Percentiles rank a stretch among this genome's conserved stretches.
These are phyloP conservation scores for Ceratobasidium sp. DNA, from an alignment of 1,284 basidiomycete species.

Conservation along the genomic window DNA sequence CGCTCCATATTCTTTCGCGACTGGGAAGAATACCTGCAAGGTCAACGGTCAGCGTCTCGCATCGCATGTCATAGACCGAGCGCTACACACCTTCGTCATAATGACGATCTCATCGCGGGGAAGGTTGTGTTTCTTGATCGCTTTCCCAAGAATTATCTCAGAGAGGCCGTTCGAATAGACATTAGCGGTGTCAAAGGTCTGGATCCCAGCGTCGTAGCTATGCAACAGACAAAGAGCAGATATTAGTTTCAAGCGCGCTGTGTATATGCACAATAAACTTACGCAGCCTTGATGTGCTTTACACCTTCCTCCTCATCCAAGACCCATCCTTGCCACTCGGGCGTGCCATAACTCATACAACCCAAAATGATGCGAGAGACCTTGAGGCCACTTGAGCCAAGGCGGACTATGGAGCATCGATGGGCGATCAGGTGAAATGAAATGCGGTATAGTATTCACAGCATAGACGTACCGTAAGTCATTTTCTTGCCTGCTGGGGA, in stretches of 20 bases:
- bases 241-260: background rate
- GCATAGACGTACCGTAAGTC: slow-evolving; percentile 26
- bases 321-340: slow-evolving; percentile 52
- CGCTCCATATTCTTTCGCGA: slow-evolving; percentile 45
- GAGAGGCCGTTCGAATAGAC: slow-evolving; percentile 49
- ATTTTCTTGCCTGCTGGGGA: slow-evolving; percentile 22
- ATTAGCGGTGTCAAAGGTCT: slow-evolving; percentile 68
- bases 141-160: slow-evolving; percentile 51
- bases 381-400: slow-evolving; percentile 53
- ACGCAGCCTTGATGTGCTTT: slow-evolving; percentile 54
- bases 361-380: slow-evolving; percentile 55
- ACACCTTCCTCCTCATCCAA: slow-evolving; percentile 54
- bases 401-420: slow-evolving; percentile 51
- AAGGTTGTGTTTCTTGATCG: slow-evolving; percentile 50
- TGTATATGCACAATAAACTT: background rate
- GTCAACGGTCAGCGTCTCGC: background rate
- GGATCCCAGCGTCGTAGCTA: slow-evolving; percentile 61
- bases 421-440: background rate
- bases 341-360: slow-evolving; percentile 54
- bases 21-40: slow-evolving; percentile 1
- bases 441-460: background rate
- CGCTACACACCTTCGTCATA: slow-evolving; percentile 51
- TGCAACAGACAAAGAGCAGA: slow-evolving; percentile 11
- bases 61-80: background rate
- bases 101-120: slow-evolving; percentile 50